Evolutionary conservation across 108 stramenopile species (phyloP), one percentile per base, ranked within the genome.

Genomic region (Skeletonema marinoi): DNA sequence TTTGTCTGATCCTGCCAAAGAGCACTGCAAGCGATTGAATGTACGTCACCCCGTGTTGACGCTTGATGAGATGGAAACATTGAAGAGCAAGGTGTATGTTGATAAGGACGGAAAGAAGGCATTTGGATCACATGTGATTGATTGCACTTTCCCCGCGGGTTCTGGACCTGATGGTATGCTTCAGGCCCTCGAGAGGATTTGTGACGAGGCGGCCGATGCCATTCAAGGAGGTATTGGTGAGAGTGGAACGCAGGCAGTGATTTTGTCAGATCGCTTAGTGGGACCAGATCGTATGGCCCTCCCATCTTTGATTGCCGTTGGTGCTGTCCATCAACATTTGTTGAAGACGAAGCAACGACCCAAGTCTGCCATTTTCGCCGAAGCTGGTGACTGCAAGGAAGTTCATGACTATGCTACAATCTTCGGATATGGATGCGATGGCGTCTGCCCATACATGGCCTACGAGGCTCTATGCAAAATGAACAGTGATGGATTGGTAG

Each of bases 291-390:
- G 96, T 10, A 87, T 96, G 68, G 86, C 97, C 38, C 84, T 99
- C 7, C 98, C 98, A 32, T 96, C 97, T 0, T 86, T 99, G 59
- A 74, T 99, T 36, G 92, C 98, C 7, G 94, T 98, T 29, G 98
- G 98, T 56, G 97, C 98, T 46, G 98, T 98, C 54, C 98, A 99
- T 77, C 98, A 99, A 72, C 96, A 98, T 84, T 84, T 99, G 68
- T 86, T 98, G 59, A 89, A 90, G 36, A 96, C 96, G 13, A 94
- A 97, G 78, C 96, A 97, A 81, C 84, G 98, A 46, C 94, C 96
- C 41, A 94, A 97, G 90, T 89, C 94, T 61, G 97, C 97, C 32
- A 89, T 99, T 70, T 97, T 99, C 78, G 90, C 92, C 42, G 97
- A 99, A 87, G 92, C 91, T 65, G 98, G 97, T 68, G 98, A 99